Evolutionary conservation across 1,139 yeast species (phyloP).

Genomic region (Meyerozyma elateridarum): DNA sequence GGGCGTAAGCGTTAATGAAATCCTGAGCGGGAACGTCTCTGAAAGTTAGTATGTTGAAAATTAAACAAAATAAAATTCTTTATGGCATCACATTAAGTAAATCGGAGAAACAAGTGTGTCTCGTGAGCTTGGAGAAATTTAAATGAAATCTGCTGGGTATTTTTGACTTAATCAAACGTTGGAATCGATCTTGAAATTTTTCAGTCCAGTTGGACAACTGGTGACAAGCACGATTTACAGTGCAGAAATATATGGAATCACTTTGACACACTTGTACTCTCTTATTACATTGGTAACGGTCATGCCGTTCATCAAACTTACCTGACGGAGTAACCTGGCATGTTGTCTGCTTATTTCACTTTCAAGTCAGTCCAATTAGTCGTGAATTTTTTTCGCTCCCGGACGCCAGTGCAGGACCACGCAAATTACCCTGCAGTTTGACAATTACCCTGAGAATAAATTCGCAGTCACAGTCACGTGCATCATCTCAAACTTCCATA

Average conservation of each 20-base stretch:
- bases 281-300: background rate
- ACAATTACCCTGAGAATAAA: slow-evolving; percentile 7
- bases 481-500: background rate
- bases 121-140: too few relatives aligned
- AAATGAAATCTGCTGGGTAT: too few relatives aligned
- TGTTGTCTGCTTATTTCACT: slow-evolving; percentile 39
- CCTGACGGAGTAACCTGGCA: slow-evolving; percentile 99
- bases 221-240: too few relatives aligned
- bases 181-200: too few relatives aligned
- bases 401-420: background rate
- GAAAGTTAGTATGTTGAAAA: too few relatives aligned
- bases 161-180: too few relatives aligned
- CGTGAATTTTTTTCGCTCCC: slow-evolving; percentile 13
- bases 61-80: too few relatives aligned
- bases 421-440: slow-evolving; percentile 7
- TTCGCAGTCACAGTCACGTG: slow-evolving; percentile 30
- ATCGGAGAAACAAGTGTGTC: too few relatives aligned
- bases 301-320: slow-evolving; percentile 59
- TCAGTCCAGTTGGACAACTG: too few relatives aligned
- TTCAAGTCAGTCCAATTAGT: slow-evolving; percentile 9
- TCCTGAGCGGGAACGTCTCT: slow-evolving; percentile 99
- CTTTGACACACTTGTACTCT: too few relatives aligned
- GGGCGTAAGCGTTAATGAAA: slow-evolving; percentile 99
- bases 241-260: too few relatives aligned
- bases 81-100: too few relatives aligned